Evolutionary conservation across 129 eudicot species (phyloP).

Genomic region (Escallonia herrerae): DNA sequence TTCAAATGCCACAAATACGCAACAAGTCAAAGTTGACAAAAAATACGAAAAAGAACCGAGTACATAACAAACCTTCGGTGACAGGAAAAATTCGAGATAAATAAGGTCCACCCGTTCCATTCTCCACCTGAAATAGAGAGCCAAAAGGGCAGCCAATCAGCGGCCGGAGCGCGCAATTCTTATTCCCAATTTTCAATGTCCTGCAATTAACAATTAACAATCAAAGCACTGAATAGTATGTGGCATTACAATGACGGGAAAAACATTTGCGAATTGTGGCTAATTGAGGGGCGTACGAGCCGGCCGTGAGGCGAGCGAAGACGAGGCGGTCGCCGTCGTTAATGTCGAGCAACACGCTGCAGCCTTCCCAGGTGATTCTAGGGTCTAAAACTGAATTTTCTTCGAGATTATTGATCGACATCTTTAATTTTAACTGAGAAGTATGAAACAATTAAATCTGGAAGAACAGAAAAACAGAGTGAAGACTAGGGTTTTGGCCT

Average conservation of each 20-base stretch:
- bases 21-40: not conserved
- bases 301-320: slow-evolving; percentile 83
- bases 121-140: slow-evolving; percentile 68
- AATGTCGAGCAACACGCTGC: slow-evolving; percentile 84
- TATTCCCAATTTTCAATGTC: slow-evolving; percentile 71
- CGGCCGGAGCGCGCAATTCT: slow-evolving; percentile 61
- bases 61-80: slow-evolving; percentile 39
- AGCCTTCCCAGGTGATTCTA: slow-evolving; percentile 90
- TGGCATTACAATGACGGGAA: not conserved
- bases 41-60: not conserved
- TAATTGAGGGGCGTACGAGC: slow-evolving; percentile 42
- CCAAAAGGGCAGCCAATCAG: slow-evolving; percentile 89
- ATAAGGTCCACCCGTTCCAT: slow-evolving; percentile 53
- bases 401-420: slow-evolving; percentile 32
- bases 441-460: not conserved
- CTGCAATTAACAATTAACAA: slow-evolving; percentile 18
- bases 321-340: slow-evolving; percentile 83
- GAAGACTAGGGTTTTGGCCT: too few relatives aligned
- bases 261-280: not conserved
- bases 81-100: slow-evolving; percentile 40
- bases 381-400: slow-evolving; percentile 29
- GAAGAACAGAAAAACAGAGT: too few relatives aligned
- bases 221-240: not conserved
- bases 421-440: slow-evolving; percentile 10
- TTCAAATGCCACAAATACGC: too few relatives aligned